phyloP scores from a whole-genome alignment of 202 grass and related monocot genomes.

The Elaeis oleifera region DNA sequence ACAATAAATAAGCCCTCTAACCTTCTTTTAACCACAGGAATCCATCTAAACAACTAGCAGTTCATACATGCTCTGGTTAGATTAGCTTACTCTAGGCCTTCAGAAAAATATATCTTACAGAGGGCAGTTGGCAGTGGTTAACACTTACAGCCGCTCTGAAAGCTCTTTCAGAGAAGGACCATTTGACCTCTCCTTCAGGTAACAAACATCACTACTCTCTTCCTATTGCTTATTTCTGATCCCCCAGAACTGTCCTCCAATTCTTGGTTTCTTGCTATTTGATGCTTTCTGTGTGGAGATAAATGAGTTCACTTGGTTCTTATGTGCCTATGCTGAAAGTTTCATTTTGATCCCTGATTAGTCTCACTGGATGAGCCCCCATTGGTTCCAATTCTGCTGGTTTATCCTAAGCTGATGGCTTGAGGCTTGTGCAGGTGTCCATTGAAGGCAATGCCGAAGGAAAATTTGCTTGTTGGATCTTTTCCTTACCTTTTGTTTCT shows the following conservation, averaged over 20 bases:
- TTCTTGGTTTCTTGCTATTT: not conserved
- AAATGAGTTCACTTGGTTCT: no score
- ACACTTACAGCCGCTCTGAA: conserved; percentile 8
- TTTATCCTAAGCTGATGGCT: no score
- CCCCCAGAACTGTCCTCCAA: no score
- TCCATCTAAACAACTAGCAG: conserved; percentile 13
- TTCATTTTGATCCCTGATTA: no score
- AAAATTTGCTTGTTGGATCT: no score
- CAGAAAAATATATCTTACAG: conserved; percentile 25
- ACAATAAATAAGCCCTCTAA: not conserved
- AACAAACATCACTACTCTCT: not conserved
- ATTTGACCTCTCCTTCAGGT: conserved; percentile 5
- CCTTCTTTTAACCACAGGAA: not conserved
- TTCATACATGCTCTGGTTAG: conserved; percentile 4
- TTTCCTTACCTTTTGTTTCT: not conserved
- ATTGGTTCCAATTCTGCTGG: not conserved
- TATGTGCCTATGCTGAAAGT: no score
- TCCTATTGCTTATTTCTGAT: not conserved
- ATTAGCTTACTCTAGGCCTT: conserved; percentile 14
- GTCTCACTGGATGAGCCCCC: not conserved
- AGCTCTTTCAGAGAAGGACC: conserved; percentile 1
- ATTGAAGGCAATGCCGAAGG: no score
- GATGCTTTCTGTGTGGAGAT: no score
- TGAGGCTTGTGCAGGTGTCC: no score
- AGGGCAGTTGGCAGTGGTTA: conserved; percentile 36